phyloP scores from a whole-genome alignment of 148 eudicot genomes.

The Chenopodium suecicum region DNA sequence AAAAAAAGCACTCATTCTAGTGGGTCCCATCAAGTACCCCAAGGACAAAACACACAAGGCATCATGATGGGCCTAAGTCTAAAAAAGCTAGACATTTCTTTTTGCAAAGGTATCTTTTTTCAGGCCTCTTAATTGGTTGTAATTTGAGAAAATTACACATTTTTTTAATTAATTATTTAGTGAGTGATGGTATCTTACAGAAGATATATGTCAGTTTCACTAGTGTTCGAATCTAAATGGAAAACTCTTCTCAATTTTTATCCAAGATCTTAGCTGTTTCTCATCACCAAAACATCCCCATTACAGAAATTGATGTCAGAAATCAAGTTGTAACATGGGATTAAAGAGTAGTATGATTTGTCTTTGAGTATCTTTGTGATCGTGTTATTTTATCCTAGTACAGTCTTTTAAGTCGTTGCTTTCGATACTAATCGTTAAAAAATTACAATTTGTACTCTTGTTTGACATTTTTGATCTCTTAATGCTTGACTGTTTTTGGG shows the following conservation, averaged over 20 bases:
- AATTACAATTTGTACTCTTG: neutral
- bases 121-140: neutral
- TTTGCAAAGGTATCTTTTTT: constrained; percentile 15
- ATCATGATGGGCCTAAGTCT: constrained; percentile 15
- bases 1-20: neutral
- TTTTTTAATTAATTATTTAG: neutral
- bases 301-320: constrained; percentile 27
- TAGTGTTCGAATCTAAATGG: constrained; percentile 21
- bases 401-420: constrained; percentile 8
- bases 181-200: constrained; percentile 20
- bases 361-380: constrained; percentile 6
- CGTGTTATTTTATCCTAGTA: constrained; percentile 2
- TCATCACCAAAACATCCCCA: constrained; percentile 14
- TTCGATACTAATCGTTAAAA: neutral
- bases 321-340: constrained; percentile 33
- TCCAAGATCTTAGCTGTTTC: constrained; percentile 34
- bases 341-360: neutral
- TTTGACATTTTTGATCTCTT: neutral
- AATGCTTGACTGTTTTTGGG: neutral
- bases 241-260: constrained; percentile 13
- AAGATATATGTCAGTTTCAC: constrained; percentile 32
- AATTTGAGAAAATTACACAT: constrained; percentile 4
- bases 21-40: constrained; percentile 11
- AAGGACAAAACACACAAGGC: constrained; percentile 18
- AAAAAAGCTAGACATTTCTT: constrained; percentile 14